Base-by-base conservation (phyloP, 2,329 filamentous ascomycete genomes). In the Microdochium trichocladiopsis region DNA sequence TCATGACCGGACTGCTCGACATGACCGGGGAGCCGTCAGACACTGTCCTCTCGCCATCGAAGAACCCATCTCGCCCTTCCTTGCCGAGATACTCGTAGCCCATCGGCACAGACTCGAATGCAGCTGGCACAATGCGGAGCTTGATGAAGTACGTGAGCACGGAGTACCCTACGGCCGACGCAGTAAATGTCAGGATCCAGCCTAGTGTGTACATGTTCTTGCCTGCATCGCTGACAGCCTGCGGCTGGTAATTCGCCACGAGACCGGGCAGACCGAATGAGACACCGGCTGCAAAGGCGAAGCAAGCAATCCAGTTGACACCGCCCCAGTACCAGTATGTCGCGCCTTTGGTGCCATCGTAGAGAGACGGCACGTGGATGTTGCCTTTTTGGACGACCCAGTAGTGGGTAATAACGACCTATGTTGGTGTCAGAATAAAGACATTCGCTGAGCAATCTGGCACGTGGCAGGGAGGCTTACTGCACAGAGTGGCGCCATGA, bases 331-430 rank as follows among this genome's bases (percentile, higher is more conserved):
- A 68, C 56, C 58, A 64, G 52, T 68, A 69, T 3, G 65, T 59
- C 1, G 57, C 50, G 11, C 56, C 52, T 4, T 47, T 51, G 2
- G 49, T 47, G 3, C 53, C 50, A 28, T 22, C 55, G 51, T 71
- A 74, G 10, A 71, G 63, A 1, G 63, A 67, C 0, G 69, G 68
- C 4, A 72, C 60, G 50, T 73, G 68, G 10, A 72, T 54, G 45
- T 73, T 73, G 5, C 71, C 69, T n/a, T 54, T 51, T 6, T 68
- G 61, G 3, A 62, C 54, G 43, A 70, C 37, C 56, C 60, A 68
- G 57, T 72, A 73, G 55, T 74, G 71, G 14, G 70, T 61, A 9
- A 73, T 66, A 60, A 31, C 28, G 28, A 31, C 28, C 28, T 31
- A 14, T 31, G 28, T n/a, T n/a, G n/a, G n/a, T n/a, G n/a, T n/a